These are phyloP conservation scores for Solanum chacoense DNA, from an alignment of 305 asterid species.

Conservation along the genomic window DNA sequence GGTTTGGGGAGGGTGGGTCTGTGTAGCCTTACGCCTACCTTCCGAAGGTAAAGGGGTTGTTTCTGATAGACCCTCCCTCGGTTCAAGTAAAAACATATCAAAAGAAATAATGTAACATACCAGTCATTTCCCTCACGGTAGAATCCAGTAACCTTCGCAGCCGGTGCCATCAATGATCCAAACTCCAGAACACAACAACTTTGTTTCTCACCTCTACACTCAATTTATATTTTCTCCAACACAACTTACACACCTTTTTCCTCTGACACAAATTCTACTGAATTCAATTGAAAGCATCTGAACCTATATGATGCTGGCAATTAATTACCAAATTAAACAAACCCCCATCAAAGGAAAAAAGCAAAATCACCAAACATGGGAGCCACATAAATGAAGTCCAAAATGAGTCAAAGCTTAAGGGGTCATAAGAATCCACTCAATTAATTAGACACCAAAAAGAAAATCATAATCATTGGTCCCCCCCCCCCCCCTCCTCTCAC, in stretches of 20 bases:
- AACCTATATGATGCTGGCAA: slow-evolving; percentile 34
- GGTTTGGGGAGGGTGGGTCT: neutral
- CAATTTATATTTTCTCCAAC: slow-evolving; percentile 12
- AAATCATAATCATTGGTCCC: slow-evolving; percentile 2
- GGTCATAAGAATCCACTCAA: slow-evolving; percentile 12
- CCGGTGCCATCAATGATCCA: slow-evolving; percentile 54
- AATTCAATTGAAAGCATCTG: slow-evolving; percentile 21
- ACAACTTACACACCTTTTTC: slow-evolving; percentile 1
- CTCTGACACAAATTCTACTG: slow-evolving; percentile 23
- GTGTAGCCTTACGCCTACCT: neutral
- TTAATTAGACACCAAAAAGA: slow-evolving; percentile 18
- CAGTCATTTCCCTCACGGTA: slow-evolving; percentile 76
- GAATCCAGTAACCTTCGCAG: slow-evolving; percentile 52
- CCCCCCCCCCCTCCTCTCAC: neutral
- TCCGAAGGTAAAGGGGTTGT: neutral
- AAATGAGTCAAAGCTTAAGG: slow-evolving; percentile 6
- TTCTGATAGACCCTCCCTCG: neutral
- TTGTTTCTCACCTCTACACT: neutral
- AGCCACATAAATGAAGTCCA: slow-evolving; percentile 35
- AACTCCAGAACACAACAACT: neutral
- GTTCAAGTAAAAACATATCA: neutral
- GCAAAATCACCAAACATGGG: slow-evolving; percentile 55
- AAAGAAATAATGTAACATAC: slow-evolving; percentile 20
- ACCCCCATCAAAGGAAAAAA: slow-evolving; percentile 29
- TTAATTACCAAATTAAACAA: slow-evolving; percentile 26